These are phyloP conservation scores for Eucommia ulmoides DNA, from an alignment of 257 asterid species.

Conservation along the genomic window DNA sequence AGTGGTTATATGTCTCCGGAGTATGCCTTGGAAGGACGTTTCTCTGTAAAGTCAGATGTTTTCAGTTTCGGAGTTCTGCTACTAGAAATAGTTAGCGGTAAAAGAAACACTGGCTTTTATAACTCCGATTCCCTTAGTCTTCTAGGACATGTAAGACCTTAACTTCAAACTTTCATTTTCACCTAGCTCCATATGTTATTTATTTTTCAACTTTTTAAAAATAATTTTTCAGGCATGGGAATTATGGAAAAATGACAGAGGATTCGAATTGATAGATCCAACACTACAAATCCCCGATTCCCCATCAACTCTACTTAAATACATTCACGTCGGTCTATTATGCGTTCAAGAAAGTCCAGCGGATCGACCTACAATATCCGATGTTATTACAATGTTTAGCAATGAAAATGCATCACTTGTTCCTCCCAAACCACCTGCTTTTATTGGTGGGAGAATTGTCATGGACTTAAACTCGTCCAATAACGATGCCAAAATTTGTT, in stretches of 20 bases:
- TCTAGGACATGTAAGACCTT: not conserved
- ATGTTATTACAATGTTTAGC: not conserved
- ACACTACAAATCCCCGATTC: not conserved
- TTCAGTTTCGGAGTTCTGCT: not conserved
- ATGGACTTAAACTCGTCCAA: too few relatives aligned
- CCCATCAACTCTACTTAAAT: not conserved
- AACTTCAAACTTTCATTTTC: not conserved
- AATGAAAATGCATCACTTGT: not conserved
- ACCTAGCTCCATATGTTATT: too few relatives aligned
- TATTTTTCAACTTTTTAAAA: not conserved
- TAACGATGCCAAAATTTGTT: too few relatives aligned
- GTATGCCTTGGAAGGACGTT: not conserved
- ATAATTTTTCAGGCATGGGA: not conserved
- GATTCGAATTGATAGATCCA: not conserved
- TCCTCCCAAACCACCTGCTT: too few relatives aligned
- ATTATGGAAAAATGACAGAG: not conserved
- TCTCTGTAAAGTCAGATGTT: not conserved
- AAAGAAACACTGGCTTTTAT: not conserved
- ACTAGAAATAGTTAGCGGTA: not conserved
- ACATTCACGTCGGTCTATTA: not conserved
- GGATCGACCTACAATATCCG: not conserved
- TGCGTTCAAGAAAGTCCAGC: not conserved
- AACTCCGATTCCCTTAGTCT: not conserved
- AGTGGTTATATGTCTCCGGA: conserved; percentile 1
- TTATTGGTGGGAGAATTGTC: too few relatives aligned